These are phyloP conservation scores for Papiliotrema nemorosa DNA, from an alignment of 1,284 basidiomycete genomes.

Conservation along the genomic window DNA sequence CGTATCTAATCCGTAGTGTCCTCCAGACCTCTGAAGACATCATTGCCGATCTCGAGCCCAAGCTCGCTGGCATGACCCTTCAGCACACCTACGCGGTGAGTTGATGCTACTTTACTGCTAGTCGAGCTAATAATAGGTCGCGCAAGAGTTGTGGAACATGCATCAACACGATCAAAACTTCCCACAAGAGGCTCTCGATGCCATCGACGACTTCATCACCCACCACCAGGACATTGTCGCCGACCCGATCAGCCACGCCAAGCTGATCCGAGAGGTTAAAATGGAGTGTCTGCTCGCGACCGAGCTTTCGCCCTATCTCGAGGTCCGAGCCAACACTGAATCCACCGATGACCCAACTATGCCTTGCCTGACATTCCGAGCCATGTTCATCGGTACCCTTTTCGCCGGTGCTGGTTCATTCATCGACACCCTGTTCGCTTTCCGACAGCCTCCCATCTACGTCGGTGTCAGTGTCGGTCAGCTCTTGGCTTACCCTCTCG, in stretches of 20 bases:
- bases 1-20: not conserved
- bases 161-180: conserved; percentile 27
- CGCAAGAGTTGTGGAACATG: conserved; percentile 9
- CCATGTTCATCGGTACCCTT: conserved; percentile 63
- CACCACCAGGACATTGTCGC: conserved; percentile 12
- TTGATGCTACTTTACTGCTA: not conserved
- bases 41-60: conserved; percentile 13
- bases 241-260: conserved; percentile 16
- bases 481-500: conserved; percentile 29
- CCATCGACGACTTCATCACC: conserved; percentile 13
- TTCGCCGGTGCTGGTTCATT: conserved; percentile 58
- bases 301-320: conserved; percentile 70
- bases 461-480: conserved; percentile 28
- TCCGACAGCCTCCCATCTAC: conserved; percentile 28
- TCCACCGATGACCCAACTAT: conserved; percentile 73
- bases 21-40: conserved; percentile 3
- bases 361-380: conserved; percentile 77
- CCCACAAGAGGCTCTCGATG: conserved; percentile 2
- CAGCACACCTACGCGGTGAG: conserved; percentile 2
- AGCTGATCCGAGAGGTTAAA: conserved; percentile 29
- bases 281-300: conserved; percentile 34
- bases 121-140: conserved; percentile 6
- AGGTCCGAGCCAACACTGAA: conserved; percentile 82
- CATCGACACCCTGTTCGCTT: conserved; percentile 58
- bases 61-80: conserved; percentile 9